Base-by-base conservation (phyloP, 441 rosid species). In the Brassica hybrid region DNA sequence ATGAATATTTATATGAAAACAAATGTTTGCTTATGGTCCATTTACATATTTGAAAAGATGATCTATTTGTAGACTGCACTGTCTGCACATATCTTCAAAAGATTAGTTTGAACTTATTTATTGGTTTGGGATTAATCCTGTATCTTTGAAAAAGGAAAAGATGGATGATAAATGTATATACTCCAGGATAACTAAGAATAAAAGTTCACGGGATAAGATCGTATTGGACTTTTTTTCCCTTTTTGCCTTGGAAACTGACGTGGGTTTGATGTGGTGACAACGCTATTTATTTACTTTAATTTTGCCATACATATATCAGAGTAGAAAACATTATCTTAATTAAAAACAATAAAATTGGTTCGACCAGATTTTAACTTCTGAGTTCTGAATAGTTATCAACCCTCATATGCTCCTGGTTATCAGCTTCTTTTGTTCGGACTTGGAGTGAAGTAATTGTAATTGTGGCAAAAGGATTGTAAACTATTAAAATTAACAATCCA, bases 151-250 rank as follows among this genome's bases (percentile, higher is more conserved):
- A 34, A 34, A 34, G 41, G 41, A 7, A 34, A 38, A 38, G 43
- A 38, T 38, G 43, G 43, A 38, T 38, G 50, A 43, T 43, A 43
- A 43, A 11, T 12, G 50, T 43, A 43, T 38, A 17, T 57, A 32
- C 18, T 61, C 41, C 3, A 63, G 32, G 30, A 62, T 73, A 63
- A 72, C 10, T 23, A 30, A 65, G 57, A 36, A 65, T 74, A 54
- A 65, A 65, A 6, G 27, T 50, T 63, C 36, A 52, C 36, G 62
- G 50, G 77, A 65, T 74, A 65, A 74, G 65, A 16, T 65, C 36
- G 23, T 62, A 23, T 18, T 72, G 32, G 19, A 61, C 16, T 3
- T 7, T 7, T 2, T 32, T 16, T 3, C 2, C 4, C 13, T 27
- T 48, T 30, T 8, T 1, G 12, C n/a, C 57, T 65, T 74, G 21